phyloP scores from a whole-genome alignment of 208 protist species.

The Endotrypanum monterogeii region DNA sequence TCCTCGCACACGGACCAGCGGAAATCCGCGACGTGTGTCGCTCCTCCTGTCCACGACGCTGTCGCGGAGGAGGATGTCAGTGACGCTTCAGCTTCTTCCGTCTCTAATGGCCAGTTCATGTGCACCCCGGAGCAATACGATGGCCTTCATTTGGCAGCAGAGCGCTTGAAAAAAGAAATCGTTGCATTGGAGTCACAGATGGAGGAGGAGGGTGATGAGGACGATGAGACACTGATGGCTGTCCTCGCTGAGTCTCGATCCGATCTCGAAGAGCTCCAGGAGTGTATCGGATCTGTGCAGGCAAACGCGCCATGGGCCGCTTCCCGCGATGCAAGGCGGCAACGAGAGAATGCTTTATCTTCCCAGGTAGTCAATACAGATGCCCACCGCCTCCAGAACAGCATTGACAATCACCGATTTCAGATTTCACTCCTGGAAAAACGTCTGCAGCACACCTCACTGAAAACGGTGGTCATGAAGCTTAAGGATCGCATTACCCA shows the following conservation, averaged over 20 bases:
- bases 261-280: constrained; percentile 89
- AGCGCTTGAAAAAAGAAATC: constrained; percentile 84
- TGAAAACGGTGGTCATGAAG: constrained; percentile 63
- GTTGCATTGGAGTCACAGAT: constrained; percentile 82
- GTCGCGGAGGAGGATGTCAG: constrained; percentile 2
- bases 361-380: constrained; percentile 28
- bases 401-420: constrained; percentile 79
- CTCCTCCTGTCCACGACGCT: not conserved
- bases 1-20: not conserved
- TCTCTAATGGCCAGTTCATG: constrained; percentile 44
- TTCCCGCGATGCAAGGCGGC: constrained; percentile 55
- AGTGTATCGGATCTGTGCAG: constrained; percentile 82
- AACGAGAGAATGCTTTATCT: constrained; percentile 39
- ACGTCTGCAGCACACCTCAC: constrained; percentile 76
- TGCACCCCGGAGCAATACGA: constrained; percentile 92
- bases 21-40: not conserved
- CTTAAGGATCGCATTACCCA: constrained; percentile 80
- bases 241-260: constrained; percentile 84
- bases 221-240: constrained; percentile 94
- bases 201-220: constrained; percentile 82
- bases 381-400: constrained; percentile 54
- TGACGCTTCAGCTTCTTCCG: constrained; percentile 5
- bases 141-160: constrained; percentile 77
- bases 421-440: constrained; percentile 81
- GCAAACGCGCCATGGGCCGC: constrained; percentile 69